These are phyloP conservation scores for Tylopilus sp. DNA, from an alignment of 768 basidiomycete species.

Conservation along the genomic window DNA sequence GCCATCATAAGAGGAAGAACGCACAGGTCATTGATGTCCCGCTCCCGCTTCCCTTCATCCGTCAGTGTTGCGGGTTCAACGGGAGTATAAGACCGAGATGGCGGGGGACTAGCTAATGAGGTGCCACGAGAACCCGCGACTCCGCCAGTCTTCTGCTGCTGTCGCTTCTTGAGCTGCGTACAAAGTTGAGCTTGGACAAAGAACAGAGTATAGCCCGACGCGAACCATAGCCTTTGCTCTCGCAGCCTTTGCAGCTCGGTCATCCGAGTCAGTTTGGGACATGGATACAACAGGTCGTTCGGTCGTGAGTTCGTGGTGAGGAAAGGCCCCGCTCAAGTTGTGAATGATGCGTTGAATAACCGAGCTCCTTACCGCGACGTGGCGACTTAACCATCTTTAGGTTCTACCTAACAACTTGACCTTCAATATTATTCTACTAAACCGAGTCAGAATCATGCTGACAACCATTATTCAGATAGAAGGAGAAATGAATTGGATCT, in stretches of 20 bases:
- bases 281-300: conserved; percentile 14
- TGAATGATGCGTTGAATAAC: conserved; percentile 1
- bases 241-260: conserved; percentile 78
- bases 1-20: conserved; percentile 26
- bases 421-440: conserved; percentile 1
- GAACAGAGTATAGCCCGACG: conserved; percentile 1
- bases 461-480: conserved; percentile 3
- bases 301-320: not conserved
- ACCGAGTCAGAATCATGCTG: not conserved
- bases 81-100: conserved; percentile 52
- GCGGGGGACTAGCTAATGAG: conserved; percentile 42
- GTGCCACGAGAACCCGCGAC: conserved; percentile 34
- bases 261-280: conserved; percentile 52
- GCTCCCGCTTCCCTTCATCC: conserved; percentile 42
- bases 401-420: conserved; percentile 2
- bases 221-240: conserved; percentile 80
- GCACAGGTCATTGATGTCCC: conserved; percentile 63
- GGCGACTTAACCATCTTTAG: not conserved
- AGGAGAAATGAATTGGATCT: conserved; percentile 35
- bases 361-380: not conserved
- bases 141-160: conserved; percentile 56
- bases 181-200: conserved; percentile 1
- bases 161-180: conserved; percentile 74
- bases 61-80: conserved; percentile 34
- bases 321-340: conserved; percentile 4